Evolutionary conservation across 768 basidiomycete genomes (phyloP).

Genomic region (Mycena vulgaris): DNA sequence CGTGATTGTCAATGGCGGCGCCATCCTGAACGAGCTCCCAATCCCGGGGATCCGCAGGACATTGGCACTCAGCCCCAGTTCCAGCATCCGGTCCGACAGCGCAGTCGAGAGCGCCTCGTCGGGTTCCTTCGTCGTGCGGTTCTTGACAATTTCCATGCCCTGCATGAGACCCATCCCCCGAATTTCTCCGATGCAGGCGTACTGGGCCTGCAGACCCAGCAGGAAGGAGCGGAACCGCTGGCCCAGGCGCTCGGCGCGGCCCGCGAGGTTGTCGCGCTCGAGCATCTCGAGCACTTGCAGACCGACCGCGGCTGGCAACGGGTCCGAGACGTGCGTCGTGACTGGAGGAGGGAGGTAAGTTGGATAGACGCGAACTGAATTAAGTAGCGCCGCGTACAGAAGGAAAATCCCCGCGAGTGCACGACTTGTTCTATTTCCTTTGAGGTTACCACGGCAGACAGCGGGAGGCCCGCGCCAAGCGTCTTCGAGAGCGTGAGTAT

Average conservation of each 20-base stretch:
- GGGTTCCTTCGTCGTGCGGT: conserved; percentile 39
- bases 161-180: conserved; percentile 41
- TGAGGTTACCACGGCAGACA: conserved; percentile 41
- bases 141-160: conserved; percentile 40
- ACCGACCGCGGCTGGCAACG: conserved; percentile 40
- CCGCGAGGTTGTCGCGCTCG: conserved; percentile 40
- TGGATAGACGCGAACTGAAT: not conserved
- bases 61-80: conserved; percentile 41
- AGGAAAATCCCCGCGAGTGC: conserved; percentile 40
- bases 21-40: conserved; percentile 42
- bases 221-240: conserved; percentile 37
- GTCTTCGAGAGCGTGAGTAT: conserved; percentile 42
- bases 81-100: conserved; percentile 38
- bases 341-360: conserved; percentile 26
- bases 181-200: conserved; percentile 40
- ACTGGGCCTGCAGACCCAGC: conserved; percentile 37
- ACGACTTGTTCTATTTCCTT: conserved; percentile 39
- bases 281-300: conserved; percentile 38
- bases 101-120: conserved; percentile 37
- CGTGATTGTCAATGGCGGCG: conserved; percentile 38
- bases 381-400: conserved; percentile 32
- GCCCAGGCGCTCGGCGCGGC: conserved; percentile 35
- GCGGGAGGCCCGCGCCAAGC: conserved; percentile 41
- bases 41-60: conserved; percentile 40
- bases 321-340: conserved; percentile 41